Evolutionary conservation across 2,329 filamentous ascomycete genomes (phyloP).

Genomic region (Calonectria pseudoturangicola): DNA sequence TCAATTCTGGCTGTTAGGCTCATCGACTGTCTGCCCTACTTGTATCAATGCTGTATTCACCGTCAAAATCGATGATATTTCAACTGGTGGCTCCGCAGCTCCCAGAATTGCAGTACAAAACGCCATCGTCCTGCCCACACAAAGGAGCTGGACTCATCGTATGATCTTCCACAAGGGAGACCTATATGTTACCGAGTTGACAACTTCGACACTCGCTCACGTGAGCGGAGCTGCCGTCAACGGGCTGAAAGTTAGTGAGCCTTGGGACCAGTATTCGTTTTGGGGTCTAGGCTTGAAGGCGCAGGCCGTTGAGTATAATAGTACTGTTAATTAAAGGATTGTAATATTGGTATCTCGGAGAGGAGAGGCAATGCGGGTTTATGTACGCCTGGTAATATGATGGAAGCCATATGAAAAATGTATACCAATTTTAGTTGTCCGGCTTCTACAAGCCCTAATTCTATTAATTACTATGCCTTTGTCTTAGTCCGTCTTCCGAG

Average conservation of each 20-base stretch:
- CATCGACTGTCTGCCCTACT: neutral
- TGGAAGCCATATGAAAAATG: no score
- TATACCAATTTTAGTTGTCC: no score
- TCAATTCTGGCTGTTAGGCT: neutral
- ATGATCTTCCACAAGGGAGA: constrained; percentile 5
- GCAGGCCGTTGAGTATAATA: neutral
- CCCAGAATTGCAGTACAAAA: neutral
- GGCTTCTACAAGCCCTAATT: no score
- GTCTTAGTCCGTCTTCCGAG: no score
- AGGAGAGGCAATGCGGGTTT: no score
- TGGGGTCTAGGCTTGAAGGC: constrained; percentile 13
- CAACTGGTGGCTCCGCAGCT: neutral
- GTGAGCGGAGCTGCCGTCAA: neutral
- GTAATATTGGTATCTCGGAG: no score
- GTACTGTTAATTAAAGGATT: neutral
- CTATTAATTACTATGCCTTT: no score
- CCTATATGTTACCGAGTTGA: constrained; percentile 3
- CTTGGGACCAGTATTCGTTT: constrained; percentile 10
- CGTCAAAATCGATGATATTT: constrained; percentile 3
- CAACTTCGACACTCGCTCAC: constrained; percentile 4
- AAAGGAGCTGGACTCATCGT: constrained; percentile 19
- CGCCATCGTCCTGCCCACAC: neutral
- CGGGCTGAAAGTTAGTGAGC: neutral
- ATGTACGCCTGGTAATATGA: no score
- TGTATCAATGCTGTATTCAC: constrained; percentile 5